phyloP scores from a whole-genome alignment of 139 green algal species.

The Edaphochlamys debaryana region DNA sequence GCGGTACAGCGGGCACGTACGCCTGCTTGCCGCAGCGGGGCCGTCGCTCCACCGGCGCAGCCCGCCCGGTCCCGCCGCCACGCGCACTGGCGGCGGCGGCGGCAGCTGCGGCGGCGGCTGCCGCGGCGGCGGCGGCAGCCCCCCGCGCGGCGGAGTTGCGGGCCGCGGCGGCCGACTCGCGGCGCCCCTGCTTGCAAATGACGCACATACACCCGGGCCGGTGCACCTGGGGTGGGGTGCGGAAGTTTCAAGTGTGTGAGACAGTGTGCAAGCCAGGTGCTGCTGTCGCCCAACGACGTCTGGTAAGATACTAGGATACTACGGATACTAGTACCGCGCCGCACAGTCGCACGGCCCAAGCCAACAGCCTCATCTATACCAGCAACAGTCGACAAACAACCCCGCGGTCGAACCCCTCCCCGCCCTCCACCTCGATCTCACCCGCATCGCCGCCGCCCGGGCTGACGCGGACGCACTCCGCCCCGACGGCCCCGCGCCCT shows the following conservation, averaged over 20 bases:
- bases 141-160: background rate
- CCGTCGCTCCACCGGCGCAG: background rate
- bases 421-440: no score
- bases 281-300: no score
- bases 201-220: conserved; percentile 79
- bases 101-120: conserved; percentile 6
- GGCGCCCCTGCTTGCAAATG: conserved; percentile 84
- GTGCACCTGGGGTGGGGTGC: conserved; percentile 57
- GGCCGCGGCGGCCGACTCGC: background rate
- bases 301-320: no score
- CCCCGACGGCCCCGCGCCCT: background rate
- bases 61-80: background rate
- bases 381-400: no score
- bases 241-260: no score
- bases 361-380: no score
- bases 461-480: background rate
- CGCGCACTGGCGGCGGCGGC: background rate
- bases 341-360: no score
- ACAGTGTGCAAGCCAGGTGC: no score
- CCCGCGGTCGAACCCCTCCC: no score
- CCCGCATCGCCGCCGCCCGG: no score
- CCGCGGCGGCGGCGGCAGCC: conserved; percentile 33
- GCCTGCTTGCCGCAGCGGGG: conserved; percentile 78
- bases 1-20: conserved; percentile 72
- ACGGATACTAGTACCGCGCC: no score